Conservation (phyloP, 2,329 filamentous ascomycete genomes). For the Hypoxylon sp. region DNA sequence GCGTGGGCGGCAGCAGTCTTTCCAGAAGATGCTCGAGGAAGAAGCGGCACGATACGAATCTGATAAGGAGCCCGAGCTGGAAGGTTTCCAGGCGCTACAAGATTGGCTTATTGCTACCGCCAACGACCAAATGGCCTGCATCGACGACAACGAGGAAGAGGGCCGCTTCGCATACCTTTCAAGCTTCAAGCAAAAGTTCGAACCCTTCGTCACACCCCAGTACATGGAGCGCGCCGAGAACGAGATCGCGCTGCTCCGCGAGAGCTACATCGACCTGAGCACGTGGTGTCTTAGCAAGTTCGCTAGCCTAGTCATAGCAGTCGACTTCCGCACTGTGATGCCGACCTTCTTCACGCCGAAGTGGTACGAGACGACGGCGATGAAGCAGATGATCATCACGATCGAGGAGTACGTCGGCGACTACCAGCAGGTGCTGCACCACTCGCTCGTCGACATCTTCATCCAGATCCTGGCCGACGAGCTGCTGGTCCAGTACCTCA, state of each 20-base stretch:
- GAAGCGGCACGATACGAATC: conserved; percentile 83
- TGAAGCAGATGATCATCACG: conserved; percentile 94
- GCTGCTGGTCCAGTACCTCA: conserved; percentile 87
- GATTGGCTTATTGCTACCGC: conserved; percentile 98
- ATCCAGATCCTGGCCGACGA: conserved; percentile 95
- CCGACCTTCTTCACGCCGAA: conserved; percentile 90
- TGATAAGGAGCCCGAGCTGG: conserved; percentile 67
- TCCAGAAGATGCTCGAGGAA: conserved; percentile 90
- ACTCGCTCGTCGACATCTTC: conserved; percentile 90
- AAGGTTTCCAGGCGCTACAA: conserved; percentile 83
- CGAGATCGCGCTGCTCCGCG: conserved; percentile 82
- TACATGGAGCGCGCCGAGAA: conserved; percentile 82
- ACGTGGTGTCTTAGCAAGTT: conserved; percentile 94
- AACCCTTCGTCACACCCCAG: conserved; percentile 82
- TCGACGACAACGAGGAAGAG: conserved; percentile 89
- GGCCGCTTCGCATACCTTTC: conserved; percentile 85
- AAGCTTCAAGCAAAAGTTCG: conserved; percentile 87
- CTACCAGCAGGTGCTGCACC: conserved; percentile 87
- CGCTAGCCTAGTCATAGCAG: conserved; percentile 86
- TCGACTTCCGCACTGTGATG: conserved; percentile 89
- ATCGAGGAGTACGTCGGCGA: conserved; percentile 96
- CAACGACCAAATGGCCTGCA: conserved; percentile 98
- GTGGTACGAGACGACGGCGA: conserved; percentile 89
- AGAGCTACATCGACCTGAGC: conserved; percentile 95
- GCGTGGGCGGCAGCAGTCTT: conserved; percentile 84